Evolutionary conservation across 1,284 basidiomycete species (phyloP), one percentile per base, ranked within the genome.

Genomic region (Cystobasidium slooffiae): DNA sequence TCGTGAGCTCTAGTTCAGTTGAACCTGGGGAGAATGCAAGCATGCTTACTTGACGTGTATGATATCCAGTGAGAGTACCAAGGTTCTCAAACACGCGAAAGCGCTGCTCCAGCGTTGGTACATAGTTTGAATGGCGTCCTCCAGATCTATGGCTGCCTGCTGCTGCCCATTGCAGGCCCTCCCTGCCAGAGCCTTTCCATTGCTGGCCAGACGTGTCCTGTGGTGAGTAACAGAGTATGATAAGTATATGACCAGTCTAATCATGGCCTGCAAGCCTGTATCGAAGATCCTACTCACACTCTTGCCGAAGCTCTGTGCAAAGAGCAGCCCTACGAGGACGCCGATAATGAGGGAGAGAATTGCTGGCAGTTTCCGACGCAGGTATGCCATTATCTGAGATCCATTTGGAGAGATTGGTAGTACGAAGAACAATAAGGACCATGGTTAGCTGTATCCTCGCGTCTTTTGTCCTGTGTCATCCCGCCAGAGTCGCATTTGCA

Each of bases 51-150:
- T 73, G 90, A 75, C 89, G 89, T 22, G 94, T 97, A 83, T 97
- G 90, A 81, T 95, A 92, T 0, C 92, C 88, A 0, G 92, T 89
- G 63, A 97, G 86, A 6, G 90, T 90, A 39, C 91, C 90, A 68
- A 97, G 86, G 61, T 97, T 87, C 74, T 93, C 88, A 51, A 97
- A 87, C 20, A 97, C 89, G 61, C 93, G 90, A 59, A 87, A 85
- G 16, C 94, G 90, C 82, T 97, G 92, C 44, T 91, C 88, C 69
- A 80, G 74, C 2, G 81, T 80, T 16, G 81, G 81, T 4, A 78
- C 76, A 20, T 78, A 66, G 69, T 53, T 59, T 31, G 58, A 55
- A 39, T 76, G 75, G 10, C 85, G 20, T 75, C 72, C 61, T 76
- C 75, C 64, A 52, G 63, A 58, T 74, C 75, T 63, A 55, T 68